Conservation (phyloP, 495 filamentous ascomycete genomes). For the Neurospora sp. region DNA sequence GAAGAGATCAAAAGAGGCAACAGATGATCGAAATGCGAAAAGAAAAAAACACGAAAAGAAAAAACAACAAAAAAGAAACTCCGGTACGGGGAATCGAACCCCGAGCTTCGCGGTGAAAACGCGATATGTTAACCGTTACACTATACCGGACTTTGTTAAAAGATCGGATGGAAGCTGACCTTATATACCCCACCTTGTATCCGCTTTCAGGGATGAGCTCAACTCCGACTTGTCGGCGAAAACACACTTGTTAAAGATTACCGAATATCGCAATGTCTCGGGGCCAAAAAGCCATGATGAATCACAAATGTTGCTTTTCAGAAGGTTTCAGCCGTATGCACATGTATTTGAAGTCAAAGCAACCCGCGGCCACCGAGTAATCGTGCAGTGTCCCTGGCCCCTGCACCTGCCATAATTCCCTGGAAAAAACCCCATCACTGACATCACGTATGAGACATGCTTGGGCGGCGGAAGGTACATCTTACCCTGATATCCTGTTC, state of each 20-base stretch:
- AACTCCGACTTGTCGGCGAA: neutral
- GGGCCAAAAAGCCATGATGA: no score
- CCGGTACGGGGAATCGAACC: constrained; percentile 43
- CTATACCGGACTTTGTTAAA: constrained; percentile 20
- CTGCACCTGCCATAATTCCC: neutral
- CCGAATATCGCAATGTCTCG: no score
- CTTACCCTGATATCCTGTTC: no score
- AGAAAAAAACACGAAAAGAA: no score
- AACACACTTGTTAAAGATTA: no score
- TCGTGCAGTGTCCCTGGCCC: neutral
- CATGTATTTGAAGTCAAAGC: neutral
- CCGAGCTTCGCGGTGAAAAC: constrained; percentile 42
- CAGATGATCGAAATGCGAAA: no score
- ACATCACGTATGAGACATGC: neutral
- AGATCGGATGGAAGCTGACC: accelerated
- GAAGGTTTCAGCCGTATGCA: no score
- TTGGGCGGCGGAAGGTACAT: no score
- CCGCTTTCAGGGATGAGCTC: neutral
- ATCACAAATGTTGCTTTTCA: no score
- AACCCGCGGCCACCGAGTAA: neutral
- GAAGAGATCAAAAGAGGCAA: no score
- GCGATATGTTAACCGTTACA: constrained; percentile 41
- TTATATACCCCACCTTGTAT: neutral
- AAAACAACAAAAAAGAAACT: constrained; percentile 6
- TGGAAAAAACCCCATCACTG: neutral